Evolutionary conservation across 169 alveolate species (phyloP), one percentile per base, ranked within the genome.

Genomic region (Cryptosporidium canis): DNA sequence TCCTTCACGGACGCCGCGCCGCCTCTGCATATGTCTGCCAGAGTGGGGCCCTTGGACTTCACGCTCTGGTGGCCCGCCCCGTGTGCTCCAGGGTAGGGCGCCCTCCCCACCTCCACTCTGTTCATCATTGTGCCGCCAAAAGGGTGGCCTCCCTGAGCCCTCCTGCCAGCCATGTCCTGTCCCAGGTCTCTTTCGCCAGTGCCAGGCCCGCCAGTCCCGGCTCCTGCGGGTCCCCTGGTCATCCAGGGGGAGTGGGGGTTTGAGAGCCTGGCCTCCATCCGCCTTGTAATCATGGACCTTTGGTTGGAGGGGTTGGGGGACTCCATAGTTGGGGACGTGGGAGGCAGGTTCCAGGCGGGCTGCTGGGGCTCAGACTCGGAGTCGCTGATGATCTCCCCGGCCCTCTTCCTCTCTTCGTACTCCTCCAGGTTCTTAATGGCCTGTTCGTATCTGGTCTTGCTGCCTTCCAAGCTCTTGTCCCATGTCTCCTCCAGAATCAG

Each of bases 221-320:
- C 0, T 0, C 63, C 63, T 51, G 35, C 63, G 24, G 35, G n/a
- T 18, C 63, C 63, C 37, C 41, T 70, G n/a, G 55, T 12, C 16
- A 51, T 1, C 71, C 71, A 77, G n/a, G 68, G 87, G 3, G 87
- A 56, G 11, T 77, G 61, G 6, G 68, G 16, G 24, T 12, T 41
- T 21, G 87, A 77, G 14, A 77, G 64, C 44, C 87, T 77, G 37
- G 87, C 72, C 41, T 77, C 87, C 87, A 77, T 77, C 33, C 87
- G 55, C 21, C 87, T 77, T 24, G 87, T 77, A 43, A 77, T 18
- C 87, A 77, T 77, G 35, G 87, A 77, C 66, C 87, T 77, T 16
- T 58, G 87, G 35, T 77, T 77, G 12, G 87, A 77, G 12, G 83
- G 67, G 29, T 68, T 68, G 0, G 83, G 83, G 27, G 87, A 77